A percentile compares a stretch with the other conserved stretches of the same genome.
Conservation (phyloP, 257 asterid genomes). For the Solanum neorickii region DNA sequence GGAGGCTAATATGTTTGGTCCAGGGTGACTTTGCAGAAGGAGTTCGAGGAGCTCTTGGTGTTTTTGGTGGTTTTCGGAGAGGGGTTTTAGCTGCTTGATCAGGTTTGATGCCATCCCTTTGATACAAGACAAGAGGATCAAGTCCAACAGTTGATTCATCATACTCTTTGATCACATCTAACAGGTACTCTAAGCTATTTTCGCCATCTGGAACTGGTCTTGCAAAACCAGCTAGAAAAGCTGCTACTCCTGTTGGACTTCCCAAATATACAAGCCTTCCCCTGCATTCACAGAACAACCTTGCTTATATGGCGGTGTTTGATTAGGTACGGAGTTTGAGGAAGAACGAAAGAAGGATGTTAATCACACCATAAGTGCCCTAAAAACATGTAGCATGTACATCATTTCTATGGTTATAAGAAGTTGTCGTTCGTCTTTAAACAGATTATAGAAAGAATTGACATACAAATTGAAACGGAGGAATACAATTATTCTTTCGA, state of each 20-base stretch:
- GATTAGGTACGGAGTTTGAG: background rate
- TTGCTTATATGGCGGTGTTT: background rate
- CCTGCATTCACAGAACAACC: constrained; percentile 18
- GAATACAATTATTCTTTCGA: background rate
- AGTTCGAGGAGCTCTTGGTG: constrained; percentile 19
- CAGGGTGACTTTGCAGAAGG: constrained; percentile 31
- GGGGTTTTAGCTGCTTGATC: constrained; percentile 50
- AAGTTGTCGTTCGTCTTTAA: background rate
- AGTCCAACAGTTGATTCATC: constrained; percentile 68
- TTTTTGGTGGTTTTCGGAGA: constrained; percentile 25
- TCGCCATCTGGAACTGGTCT: constrained; percentile 79
- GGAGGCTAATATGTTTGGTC: constrained; percentile 45
- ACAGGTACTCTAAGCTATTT: constrained; percentile 61
- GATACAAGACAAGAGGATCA: constrained; percentile 62
- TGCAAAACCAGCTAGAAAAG: constrained; percentile 51
- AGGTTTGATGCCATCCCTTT: constrained; percentile 62
- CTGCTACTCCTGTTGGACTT: constrained; percentile 40
- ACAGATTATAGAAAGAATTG: background rate
- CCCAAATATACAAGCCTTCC: constrained; percentile 69
- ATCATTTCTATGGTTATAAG: background rate
- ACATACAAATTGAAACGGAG: background rate
- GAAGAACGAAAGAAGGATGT: background rate
- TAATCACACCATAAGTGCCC: background rate
- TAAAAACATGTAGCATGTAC: background rate
- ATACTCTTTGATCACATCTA: constrained; percentile 82